These are phyloP conservation scores for Moniliella sp. DNA, from an alignment of 1,284 basidiomycete species.

Conservation along the genomic window DNA sequence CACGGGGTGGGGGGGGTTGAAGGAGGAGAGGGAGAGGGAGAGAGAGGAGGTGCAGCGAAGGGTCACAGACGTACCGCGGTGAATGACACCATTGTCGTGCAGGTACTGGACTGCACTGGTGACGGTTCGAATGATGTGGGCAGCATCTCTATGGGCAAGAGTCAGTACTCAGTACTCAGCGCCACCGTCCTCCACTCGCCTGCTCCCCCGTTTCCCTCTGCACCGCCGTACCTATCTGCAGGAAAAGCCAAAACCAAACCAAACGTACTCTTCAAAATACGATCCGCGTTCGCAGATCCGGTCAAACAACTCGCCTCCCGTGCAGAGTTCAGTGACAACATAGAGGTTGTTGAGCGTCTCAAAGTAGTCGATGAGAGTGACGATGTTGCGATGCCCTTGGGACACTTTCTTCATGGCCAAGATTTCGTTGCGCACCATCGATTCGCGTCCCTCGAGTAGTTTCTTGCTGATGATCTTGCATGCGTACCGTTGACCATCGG, in stretches of 20 bases:
- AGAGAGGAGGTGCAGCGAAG: neutral
- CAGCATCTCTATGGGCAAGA: constrained; percentile 54
- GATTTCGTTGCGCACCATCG: constrained; percentile 78
- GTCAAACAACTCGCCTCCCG: constrained; percentile 91
- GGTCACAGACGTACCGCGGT: constrained; percentile 42
- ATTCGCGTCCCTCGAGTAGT: constrained; percentile 52
- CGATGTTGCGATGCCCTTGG: constrained; percentile 55
- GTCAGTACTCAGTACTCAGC: neutral
- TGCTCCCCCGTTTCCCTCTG: too few relatives aligned
- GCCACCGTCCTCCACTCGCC: too few relatives aligned
- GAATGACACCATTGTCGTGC: constrained; percentile 80
- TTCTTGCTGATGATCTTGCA: constrained; percentile 57
- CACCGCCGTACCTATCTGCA: too few relatives aligned
- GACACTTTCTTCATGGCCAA: constrained; percentile 81
- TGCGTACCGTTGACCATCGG: constrained; percentile 44
- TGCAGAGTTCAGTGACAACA: constrained; percentile 85
- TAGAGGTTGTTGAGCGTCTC: constrained; percentile 73
- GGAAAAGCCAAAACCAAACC: too few relatives aligned
- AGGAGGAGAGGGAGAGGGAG: too few relatives aligned
- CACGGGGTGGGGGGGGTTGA: too few relatives aligned
- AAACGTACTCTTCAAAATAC: constrained; percentile 58
- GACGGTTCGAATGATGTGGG: constrained; percentile 65
- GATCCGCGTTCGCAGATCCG: constrained; percentile 91
- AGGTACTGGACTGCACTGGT: constrained; percentile 72
- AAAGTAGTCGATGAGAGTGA: constrained; percentile 72